Percentiles rank a stretch among this genome's conserved stretches.
Evolutionary conservation across 352 stramenopile species (phyloP).

Genomic region (Hyaloperonospora arabidopsidis): DNA sequence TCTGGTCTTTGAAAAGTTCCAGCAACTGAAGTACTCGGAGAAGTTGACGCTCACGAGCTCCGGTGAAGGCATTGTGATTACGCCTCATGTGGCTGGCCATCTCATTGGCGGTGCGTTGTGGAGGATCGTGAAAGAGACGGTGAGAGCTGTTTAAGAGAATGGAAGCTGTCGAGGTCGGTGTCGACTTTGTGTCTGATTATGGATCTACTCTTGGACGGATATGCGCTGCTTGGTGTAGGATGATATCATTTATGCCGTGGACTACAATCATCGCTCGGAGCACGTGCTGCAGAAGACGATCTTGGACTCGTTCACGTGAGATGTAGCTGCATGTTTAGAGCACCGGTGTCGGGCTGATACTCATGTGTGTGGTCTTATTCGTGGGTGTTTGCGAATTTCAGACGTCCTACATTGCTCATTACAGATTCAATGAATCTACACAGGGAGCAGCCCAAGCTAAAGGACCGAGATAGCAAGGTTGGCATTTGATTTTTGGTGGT

Average conservation of each 20-base stretch:
- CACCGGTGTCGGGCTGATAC: background rate
- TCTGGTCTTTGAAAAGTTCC: constrained; percentile 87
- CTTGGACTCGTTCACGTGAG: constrained; percentile 87
- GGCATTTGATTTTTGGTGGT: constrained; percentile 1
- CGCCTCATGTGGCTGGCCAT: constrained; percentile 89
- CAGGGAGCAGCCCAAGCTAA: constrained; percentile 79
- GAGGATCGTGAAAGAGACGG: constrained; percentile 91
- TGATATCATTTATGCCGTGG: constrained; percentile 89
- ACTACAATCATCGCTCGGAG: constrained; percentile 93
- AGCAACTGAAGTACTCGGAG: constrained; percentile 94
- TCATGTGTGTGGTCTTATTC: constrained; percentile 1
- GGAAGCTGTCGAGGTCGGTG: background rate
- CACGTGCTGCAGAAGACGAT: constrained; percentile 91
- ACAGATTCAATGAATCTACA: constrained; percentile 86
- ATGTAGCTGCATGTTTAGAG: background rate
- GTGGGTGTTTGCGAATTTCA: constrained; percentile 21
- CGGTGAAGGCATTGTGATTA: constrained; percentile 87
- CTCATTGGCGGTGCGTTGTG: constrained; percentile 93
- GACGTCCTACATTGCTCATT: constrained; percentile 78
- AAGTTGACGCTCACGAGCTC: constrained; percentile 83
- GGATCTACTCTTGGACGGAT: background rate
- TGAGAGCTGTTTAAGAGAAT: constrained; percentile 15
- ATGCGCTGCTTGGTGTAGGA: constrained; percentile 36
- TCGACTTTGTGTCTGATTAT: too few species aligned
- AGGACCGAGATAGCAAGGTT: constrained; percentile 78